These are phyloP conservation scores for Wickerhamomyces tratensis DNA, from an alignment of 805 yeast genomes.

Conservation along the genomic window DNA sequence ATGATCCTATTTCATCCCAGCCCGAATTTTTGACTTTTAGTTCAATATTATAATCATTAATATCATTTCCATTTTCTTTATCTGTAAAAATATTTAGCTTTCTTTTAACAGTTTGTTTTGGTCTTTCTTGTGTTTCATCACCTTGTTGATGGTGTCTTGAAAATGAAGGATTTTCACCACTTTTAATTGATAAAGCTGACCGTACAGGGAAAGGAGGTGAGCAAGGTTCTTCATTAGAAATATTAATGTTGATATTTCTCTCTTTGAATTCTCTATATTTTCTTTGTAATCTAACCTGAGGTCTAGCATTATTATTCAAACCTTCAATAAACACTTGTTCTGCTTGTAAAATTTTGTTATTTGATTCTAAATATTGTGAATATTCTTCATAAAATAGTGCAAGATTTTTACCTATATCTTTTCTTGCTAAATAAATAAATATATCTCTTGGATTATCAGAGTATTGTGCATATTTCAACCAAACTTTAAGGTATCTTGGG, in stretches of 20 bases:
- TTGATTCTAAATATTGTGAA: conserved; percentile 50
- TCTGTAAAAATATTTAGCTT: conserved; percentile 14
- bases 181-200: conserved; percentile 28
- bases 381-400: conserved; percentile 75
- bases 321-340: conserved; percentile 50
- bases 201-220: conserved; percentile 26
- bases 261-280: conserved; percentile 34
- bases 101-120: conserved; percentile 7
- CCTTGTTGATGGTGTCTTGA: conserved; percentile 2
- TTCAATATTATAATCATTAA: conserved; percentile 9
- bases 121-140: conserved; percentile 1
- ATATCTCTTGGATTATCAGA: conserved; percentile 64
- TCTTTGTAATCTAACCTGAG: conserved; percentile 35
- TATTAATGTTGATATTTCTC: conserved; percentile 22
- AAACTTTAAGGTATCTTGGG: conserved; percentile 65
- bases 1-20: conserved; percentile 41
- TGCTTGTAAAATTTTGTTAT: conserved; percentile 43
- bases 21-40: conserved; percentile 15
- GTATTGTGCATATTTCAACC: conserved; percentile 70
- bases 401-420: conserved; percentile 57
- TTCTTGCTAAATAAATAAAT: conserved; percentile 59
- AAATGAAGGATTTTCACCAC: conserved; percentile 17
- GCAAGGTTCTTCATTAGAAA: conserved; percentile 18
- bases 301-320: conserved; percentile 53
- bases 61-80: conserved; percentile 4